Evolutionary conservation across 1,284 basidiomycete species (phyloP), one percentile per base, ranked within the genome.

Genomic region (Boletellus deceptivus): DNA sequence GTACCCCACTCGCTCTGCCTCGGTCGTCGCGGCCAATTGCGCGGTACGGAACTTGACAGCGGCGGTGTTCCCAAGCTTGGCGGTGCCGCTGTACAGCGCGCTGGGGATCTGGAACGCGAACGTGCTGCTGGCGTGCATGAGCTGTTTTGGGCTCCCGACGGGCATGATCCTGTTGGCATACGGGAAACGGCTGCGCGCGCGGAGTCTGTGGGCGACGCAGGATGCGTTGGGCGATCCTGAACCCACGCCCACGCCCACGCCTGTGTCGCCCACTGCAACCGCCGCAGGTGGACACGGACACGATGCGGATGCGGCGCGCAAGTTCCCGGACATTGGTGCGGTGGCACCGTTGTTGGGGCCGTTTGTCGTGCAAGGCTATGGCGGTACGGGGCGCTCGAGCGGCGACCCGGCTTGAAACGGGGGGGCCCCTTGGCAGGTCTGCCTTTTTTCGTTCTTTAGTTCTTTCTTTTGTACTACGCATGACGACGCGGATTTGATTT

Each of bases 1-100:
- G 10, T 63, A 65, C n/a, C 63, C 63, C 8, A 56, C 54, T 10
- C 60, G 48, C 33, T 63, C 64, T 0, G 62, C 64, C 6, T 66
- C 64, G 4, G 62, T 64, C 20, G 47, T 66, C 31, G 62, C 62
- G 6, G 64, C 62, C 34, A 63, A 65, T 35, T 65, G 61, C 5
- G 59, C 61, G 2, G 49, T 65, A 17, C 53, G 62, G 20, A 64
- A 65, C 33, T 1, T 65, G 4, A 18, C 55, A 0, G 54, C 61
- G 16, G 29, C 62, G 6, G 42, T 61, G 29, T 59, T 61, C 42
- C 62, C 62, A 4, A 67, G 60, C 41, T 8, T 65, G 14, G 64
- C 49, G 3, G 56, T 67, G 1, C 62, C 62, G 6, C 14, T 64
- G 37, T 64, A 67, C 47, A 38, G 7, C 6, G 1, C 45, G 1